Conservation (phyloP, 2,329 filamentous ascomycete species). For the Colletotrichum tropicicola region DNA sequence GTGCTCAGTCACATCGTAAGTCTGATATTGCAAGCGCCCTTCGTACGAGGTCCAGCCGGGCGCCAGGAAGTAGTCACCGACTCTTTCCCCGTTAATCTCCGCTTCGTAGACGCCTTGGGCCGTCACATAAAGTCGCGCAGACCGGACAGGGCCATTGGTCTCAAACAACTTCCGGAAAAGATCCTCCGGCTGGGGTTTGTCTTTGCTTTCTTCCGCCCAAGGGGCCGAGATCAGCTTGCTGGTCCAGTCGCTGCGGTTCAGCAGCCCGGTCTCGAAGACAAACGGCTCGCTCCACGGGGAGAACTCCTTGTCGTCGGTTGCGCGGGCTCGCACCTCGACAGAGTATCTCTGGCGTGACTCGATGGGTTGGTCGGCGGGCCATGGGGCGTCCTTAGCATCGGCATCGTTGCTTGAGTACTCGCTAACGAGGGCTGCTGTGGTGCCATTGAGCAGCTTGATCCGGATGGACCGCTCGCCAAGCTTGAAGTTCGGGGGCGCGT, state of each 20-base stretch:
- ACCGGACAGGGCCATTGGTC: slow-evolving; percentile 31
- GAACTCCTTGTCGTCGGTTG: slow-evolving; percentile 16
- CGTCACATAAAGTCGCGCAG: slow-evolving; percentile 57
- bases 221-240: slow-evolving; percentile 40
- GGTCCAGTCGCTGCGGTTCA: slow-evolving; percentile 40
- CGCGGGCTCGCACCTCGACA: slow-evolving; percentile 43
- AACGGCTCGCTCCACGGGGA: slow-evolving; percentile 39
- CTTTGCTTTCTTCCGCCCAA: slow-evolving; percentile 36
- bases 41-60: slow-evolving; percentile 63
- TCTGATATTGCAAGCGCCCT: slow-evolving; percentile 60
- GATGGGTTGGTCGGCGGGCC: slow-evolving; percentile 46
- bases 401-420: slow-evolving; percentile 37
- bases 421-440: slow-evolving; percentile 29
- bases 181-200: slow-evolving; percentile 37
- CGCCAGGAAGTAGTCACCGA: slow-evolving; percentile 52
- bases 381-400: slow-evolving; percentile 50
- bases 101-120: slow-evolving; percentile 55
- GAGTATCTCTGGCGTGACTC: slow-evolving; percentile 39
- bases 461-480: slow-evolving; percentile 53
- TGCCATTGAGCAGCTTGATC: slow-evolving; percentile 36
- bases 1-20: slow-evolving; percentile 56
- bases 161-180: slow-evolving; percentile 45
- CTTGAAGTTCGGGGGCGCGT: slow-evolving; percentile 46
- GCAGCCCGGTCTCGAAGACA: slow-evolving; percentile 44
- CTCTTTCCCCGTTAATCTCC: slow-evolving; percentile 53